These are phyloP conservation scores for Blastocystis sp. DNA, from an alignment of 352 stramenopile species.

Conservation along the genomic window DNA sequence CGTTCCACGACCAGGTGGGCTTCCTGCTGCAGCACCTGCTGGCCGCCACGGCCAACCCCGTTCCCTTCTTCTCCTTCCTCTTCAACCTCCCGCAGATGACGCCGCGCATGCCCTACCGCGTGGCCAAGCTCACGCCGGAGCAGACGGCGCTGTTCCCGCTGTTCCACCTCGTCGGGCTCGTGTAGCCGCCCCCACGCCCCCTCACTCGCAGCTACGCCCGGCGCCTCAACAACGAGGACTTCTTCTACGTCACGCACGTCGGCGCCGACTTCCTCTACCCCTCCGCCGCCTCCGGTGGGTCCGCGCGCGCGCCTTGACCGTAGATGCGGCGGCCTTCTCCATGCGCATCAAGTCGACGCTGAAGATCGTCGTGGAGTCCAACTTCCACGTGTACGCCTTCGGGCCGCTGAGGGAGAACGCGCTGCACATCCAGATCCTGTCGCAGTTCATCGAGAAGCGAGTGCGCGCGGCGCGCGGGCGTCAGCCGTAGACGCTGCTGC, in stretches of 20 bases:
- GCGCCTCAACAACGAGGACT: neutral
- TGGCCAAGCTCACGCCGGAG: neutral
- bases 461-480: neutral
- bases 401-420: slow-evolving; percentile 35
- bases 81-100: slow-evolving; percentile 55
- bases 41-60: neutral
- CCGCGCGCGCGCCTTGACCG: too few species aligned
- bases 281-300: neutral
- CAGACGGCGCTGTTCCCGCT: slow-evolving; percentile 7
- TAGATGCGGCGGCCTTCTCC: neutral
- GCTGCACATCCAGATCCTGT: slow-evolving; percentile 40
- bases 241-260: slow-evolving; percentile 46
- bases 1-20: slow-evolving; percentile 39
- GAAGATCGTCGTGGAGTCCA: slow-evolving; percentile 45
- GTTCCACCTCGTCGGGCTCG: slow-evolving; percentile 1
- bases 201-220: neutral
- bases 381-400: slow-evolving; percentile 61
- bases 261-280: slow-evolving; percentile 19
- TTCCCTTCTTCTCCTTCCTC: slow-evolving; percentile 44
- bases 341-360: slow-evolving; percentile 17
- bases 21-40: neutral
- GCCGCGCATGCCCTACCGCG: slow-evolving; percentile 21
- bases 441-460: slow-evolving; percentile 48
- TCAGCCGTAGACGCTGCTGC: slow-evolving; percentile 34
- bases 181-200: neutral